These are phyloP conservation scores for Nemania bipapillata DNA, from an alignment of 2,329 filamentous ascomycete genomes.

Conservation along the genomic window DNA sequence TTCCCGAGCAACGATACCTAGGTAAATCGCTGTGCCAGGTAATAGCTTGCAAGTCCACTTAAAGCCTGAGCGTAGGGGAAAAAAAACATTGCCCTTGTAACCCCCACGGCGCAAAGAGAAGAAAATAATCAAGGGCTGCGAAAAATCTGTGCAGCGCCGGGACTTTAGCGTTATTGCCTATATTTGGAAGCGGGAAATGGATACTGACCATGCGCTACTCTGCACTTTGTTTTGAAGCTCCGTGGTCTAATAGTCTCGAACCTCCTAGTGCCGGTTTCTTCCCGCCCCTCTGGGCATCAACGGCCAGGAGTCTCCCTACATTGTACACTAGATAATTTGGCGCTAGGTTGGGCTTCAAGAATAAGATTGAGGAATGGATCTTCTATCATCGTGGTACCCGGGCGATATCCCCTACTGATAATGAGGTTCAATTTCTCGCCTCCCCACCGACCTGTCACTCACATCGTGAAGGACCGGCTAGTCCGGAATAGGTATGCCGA, in stretches of 20 bases:
- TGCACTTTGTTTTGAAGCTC: neutral
- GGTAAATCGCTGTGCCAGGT: neutral
- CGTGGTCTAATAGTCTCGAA: slow-evolving; percentile 13
- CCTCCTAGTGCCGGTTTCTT: neutral
- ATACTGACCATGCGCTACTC: neutral
- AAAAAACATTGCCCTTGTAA: slow-evolving; percentile 8
- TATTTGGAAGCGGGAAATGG: slow-evolving; percentile 25
- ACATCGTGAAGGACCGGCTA: slow-evolving; percentile 25
- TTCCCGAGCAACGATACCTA: neutral
- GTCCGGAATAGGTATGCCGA: slow-evolving; percentile 32
- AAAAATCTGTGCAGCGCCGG: slow-evolving; percentile 1
- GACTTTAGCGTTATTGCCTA: slow-evolving; percentile 18
- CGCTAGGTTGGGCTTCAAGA: slow-evolving; percentile 31
- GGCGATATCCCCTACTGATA: slow-evolving; percentile 4
- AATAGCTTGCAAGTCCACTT: slow-evolving; percentile 8
- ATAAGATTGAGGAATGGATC: slow-evolving; percentile 22
- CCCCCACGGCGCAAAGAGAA: slow-evolving; percentile 7
- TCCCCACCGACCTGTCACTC: slow-evolving; percentile 10
- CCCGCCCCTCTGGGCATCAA: slow-evolving; percentile 19
- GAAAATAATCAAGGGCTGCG: neutral
- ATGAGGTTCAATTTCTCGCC: slow-evolving; percentile 12
- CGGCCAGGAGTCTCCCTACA: too few relatives aligned
- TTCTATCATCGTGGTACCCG: neutral
- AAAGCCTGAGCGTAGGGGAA: neutral
- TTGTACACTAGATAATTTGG: neutral